These are phyloP conservation scores for Aspergillus arachidicola DNA, from an alignment of 2,329 filamentous ascomycete species.

Conservation along the genomic window DNA sequence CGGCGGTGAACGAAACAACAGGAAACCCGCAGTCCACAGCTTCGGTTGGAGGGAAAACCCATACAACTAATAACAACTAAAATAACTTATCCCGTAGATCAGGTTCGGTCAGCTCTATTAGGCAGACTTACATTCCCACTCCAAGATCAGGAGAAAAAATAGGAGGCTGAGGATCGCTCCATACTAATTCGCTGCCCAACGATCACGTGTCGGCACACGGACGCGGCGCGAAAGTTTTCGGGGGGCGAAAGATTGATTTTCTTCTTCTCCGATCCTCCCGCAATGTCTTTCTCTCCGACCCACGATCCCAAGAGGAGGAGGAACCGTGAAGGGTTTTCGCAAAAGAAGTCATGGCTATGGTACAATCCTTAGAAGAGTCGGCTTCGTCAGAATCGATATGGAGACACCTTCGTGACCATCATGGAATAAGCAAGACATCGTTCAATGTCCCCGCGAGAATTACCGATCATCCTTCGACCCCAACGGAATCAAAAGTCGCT, in stretches of 20 bases:
- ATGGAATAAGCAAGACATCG: not conserved
- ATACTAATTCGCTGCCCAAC: conserved; percentile 6
- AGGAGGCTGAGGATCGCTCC: not conserved
- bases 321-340: not conserved
- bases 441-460: not conserved
- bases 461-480: not conserved
- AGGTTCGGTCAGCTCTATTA: not conserved
- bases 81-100: not conserved
- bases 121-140: not conserved
- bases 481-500: not conserved
- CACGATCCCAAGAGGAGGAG: not conserved
- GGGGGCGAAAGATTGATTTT: conserved; percentile 1
- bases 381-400: not conserved
- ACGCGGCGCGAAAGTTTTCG: not conserved
- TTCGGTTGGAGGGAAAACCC: not conserved
- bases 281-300: not conserved
- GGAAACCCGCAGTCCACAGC: not conserved
- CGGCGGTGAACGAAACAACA: not conserved
- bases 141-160: not conserved
- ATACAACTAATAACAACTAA: not conserved
- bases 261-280: conserved; percentile 7
- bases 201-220: conserved; percentile 3
- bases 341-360: not conserved
- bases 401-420: not conserved
- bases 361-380: not conserved